Conservation (phyloP, 2,329 filamentous ascomycete genomes). For the Phyllosticta citriasiana region DNA sequence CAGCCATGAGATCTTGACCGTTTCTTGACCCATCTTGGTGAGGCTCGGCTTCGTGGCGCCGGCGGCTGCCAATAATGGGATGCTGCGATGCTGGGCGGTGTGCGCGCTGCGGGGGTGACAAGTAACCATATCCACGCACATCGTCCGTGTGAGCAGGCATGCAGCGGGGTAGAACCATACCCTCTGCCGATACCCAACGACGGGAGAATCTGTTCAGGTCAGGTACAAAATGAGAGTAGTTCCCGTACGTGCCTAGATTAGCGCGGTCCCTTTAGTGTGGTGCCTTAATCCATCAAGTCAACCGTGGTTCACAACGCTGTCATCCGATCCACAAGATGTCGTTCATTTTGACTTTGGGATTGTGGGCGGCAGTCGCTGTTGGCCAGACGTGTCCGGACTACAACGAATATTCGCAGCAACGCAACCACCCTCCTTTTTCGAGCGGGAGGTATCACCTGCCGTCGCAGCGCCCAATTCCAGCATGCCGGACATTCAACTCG, state of each 20-base stretch:
- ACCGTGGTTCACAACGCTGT: background rate
- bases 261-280: background rate
- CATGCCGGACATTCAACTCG: conserved; percentile 39
- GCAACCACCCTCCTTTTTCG: conserved; percentile 33
- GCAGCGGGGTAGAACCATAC: background rate
- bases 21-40: background rate
- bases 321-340: background rate
- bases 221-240: background rate
- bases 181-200: background rate
- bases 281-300: background rate
- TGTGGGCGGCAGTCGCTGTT: background rate
- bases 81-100: background rate
- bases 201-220: background rate
- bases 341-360: background rate
- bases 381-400: conserved; percentile 34
- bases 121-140: background rate
- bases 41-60: background rate
- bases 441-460: conserved; percentile 36
- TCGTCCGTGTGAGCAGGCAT: background rate
- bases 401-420: conserved; percentile 28
- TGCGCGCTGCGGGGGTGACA: background rate
- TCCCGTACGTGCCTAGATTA: background rate
- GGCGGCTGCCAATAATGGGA: background rate
- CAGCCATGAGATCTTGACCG: background rate
- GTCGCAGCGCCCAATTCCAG: conserved; percentile 33